Percentiles rank a stretch among this genome's conserved stretches.
These are phyloP conservation scores for Fusarium denticulatum DNA, from an alignment of 2,329 filamentous ascomycete genomes.

Conservation along the genomic window DNA sequence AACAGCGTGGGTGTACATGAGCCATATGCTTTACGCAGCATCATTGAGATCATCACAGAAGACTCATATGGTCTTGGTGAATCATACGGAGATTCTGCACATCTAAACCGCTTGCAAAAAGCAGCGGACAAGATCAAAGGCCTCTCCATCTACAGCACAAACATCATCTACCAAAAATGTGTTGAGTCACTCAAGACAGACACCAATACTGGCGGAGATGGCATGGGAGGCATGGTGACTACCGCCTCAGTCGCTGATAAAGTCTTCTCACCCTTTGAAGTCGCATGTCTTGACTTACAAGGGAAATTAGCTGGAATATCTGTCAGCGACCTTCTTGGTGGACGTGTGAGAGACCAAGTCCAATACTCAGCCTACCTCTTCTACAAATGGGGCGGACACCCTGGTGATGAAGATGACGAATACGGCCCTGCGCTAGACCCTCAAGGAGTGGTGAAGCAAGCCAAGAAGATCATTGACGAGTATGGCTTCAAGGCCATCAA, in stretches of 20 bases:
- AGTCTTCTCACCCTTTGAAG: slow-evolving; percentile 55
- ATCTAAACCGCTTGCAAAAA: slow-evolving; percentile 47
- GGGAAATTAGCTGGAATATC: slow-evolving; percentile 53
- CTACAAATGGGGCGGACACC: slow-evolving; percentile 56
- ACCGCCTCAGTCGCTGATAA: slow-evolving; percentile 54
- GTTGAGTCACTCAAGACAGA: slow-evolving; percentile 75
- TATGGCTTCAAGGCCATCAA: slow-evolving; percentile 57
- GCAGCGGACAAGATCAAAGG: slow-evolving; percentile 47
- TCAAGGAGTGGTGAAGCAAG: slow-evolving; percentile 48
- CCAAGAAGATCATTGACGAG: slow-evolving; percentile 52
- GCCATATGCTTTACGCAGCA: slow-evolving; percentile 54
- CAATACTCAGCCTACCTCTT: slow-evolving; percentile 57
- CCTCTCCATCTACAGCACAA: slow-evolving; percentile 68
- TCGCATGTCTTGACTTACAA: slow-evolving; percentile 55
- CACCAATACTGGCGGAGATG: slow-evolving; percentile 59
- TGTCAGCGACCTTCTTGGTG: slow-evolving; percentile 53
- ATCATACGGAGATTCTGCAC: slow-evolving; percentile 53
- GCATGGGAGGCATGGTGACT: slow-evolving; percentile 62
- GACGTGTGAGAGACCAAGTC: slow-evolving; percentile 51
- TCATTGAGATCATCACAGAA: slow-evolving; percentile 52
- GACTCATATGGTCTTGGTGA: slow-evolving; percentile 52
- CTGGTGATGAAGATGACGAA: slow-evolving; percentile 52
- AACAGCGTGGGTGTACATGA: slow-evolving; percentile 57
- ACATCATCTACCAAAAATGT: slow-evolving; percentile 85
- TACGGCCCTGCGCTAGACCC: slow-evolving; percentile 52